Conservation (phyloP, 2,329 filamentous ascomycete genomes). For the Arthrobotrys sinensis region DNA sequence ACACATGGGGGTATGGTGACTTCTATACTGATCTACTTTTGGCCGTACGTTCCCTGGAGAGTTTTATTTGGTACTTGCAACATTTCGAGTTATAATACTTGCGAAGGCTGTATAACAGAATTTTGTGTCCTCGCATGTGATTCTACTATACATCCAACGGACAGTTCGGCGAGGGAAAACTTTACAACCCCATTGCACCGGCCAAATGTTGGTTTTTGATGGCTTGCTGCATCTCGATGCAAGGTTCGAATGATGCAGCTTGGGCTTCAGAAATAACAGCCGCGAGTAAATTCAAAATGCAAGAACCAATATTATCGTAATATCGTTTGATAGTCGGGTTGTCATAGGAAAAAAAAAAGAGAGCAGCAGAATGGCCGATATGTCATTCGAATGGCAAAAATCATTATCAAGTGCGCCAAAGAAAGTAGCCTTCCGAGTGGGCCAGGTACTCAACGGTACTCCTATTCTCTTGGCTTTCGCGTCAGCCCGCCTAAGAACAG, state of each 20-base stretch:
- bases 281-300: constrained; percentile 39
- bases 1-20: not conserved
- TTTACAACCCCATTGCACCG: constrained; percentile 30
- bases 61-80: constrained; percentile 36
- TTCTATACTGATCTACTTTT: not conserved
- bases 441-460: constrained; percentile 61
- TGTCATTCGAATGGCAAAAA: constrained; percentile 45
- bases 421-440: constrained; percentile 54
- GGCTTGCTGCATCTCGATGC: constrained; percentile 42
- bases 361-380: constrained; percentile 22
- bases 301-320: not conserved
- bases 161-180: constrained; percentile 24
- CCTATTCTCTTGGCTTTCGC: constrained; percentile 60
- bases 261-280: constrained; percentile 34
- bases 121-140: constrained; percentile 48
- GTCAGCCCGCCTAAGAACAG: constrained; percentile 57
- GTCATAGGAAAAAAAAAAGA: constrained; percentile 25
- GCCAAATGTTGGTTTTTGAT: constrained; percentile 21
- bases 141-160: constrained; percentile 31
- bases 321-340: constrained; percentile 56
- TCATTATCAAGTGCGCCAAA: constrained; percentile 18
- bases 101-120: constrained; percentile 45
- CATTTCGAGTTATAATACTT: constrained; percentile 30
- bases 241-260: constrained; percentile 43
- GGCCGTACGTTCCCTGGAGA: not conserved